Conservation (phyloP, 192 early-diverging fungal species). For the Phycomyces nitens region DNA sequence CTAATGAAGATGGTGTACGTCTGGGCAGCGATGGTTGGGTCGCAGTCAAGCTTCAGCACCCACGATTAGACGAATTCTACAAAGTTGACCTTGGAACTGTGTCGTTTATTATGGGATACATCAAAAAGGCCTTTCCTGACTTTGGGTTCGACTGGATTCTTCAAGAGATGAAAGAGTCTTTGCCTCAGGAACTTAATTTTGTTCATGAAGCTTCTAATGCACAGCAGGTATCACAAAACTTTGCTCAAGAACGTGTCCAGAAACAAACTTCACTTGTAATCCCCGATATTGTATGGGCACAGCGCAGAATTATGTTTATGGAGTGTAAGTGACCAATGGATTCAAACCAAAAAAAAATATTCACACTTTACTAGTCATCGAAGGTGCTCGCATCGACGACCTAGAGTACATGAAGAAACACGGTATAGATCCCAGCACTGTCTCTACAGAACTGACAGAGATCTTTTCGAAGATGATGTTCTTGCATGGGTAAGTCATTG, state of each 20-base stretch:
- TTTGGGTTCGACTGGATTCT: constrained; percentile 90
- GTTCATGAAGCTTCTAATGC: constrained; percentile 75
- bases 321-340: constrained; percentile 54
- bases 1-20: background rate
- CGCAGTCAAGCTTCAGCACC: constrained; percentile 94
- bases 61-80: constrained; percentile 59
- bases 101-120: constrained; percentile 50
- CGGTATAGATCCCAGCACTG: constrained; percentile 63
- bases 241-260: constrained; percentile 39
- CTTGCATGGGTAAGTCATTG: constrained; percentile 54
- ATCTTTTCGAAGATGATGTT: constrained; percentile 92
- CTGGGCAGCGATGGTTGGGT: constrained; percentile 61
- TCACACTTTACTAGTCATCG: constrained; percentile 31
- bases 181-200: constrained; percentile 90
- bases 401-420: constrained; percentile 62
- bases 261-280: constrained; percentile 53
- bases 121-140: constrained; percentile 74
- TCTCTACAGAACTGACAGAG: constrained; percentile 71
- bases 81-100: constrained; percentile 75
- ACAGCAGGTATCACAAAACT: constrained; percentile 53
- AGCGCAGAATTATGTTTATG: constrained; percentile 80
- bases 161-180: constrained; percentile 76
- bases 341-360: background rate
- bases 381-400: constrained; percentile 77
- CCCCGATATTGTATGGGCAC: constrained; percentile 75